Percentiles rank a stretch among this genome's conserved stretches.
These are phyloP conservation scores for Corylus heterophylla DNA, from an alignment of 306 rosid genomes.

Conservation along the genomic window DNA sequence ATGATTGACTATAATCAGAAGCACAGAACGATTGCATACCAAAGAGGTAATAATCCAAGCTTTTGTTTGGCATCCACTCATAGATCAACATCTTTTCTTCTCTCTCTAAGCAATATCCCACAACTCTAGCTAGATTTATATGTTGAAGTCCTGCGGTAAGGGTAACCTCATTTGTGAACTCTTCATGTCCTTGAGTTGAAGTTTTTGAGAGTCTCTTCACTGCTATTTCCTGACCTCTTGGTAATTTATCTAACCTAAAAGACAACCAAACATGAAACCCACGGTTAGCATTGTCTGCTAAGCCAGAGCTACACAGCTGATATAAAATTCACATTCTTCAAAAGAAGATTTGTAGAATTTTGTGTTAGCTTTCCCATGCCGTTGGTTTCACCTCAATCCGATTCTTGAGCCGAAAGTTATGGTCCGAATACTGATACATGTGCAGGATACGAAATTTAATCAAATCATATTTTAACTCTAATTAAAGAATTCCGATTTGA, in stretches of 20 bases:
- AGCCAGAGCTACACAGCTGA: not conserved
- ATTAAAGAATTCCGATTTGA: no score
- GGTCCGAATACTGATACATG: no score
- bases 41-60: conserved; percentile 53
- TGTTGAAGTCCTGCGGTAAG: conserved; percentile 56
- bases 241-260: no score
- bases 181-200: conserved; percentile 52
- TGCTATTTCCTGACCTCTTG: conserved; percentile 46
- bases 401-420: no score
- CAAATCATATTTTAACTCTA: no score
- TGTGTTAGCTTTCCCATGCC: no score
- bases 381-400: no score
- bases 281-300: not conserved
- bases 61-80: conserved; percentile 52
- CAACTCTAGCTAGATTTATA: conserved; percentile 53
- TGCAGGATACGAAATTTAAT: no score
- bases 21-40: conserved; percentile 27
- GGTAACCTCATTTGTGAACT: conserved; percentile 40
- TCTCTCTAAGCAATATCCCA: conserved; percentile 46
- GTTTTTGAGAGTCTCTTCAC: conserved; percentile 52
- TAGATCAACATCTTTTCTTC: conserved; percentile 54
- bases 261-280: no score
- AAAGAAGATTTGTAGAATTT: no score
- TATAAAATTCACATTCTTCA: not conserved
- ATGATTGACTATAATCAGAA: no score